A percentile compares a stretch with the other conserved stretches of the same genome.
These are phyloP conservation scores for Flammula alnicola DNA, from an alignment of 1,284 basidiomycete genomes.

Conservation along the genomic window DNA sequence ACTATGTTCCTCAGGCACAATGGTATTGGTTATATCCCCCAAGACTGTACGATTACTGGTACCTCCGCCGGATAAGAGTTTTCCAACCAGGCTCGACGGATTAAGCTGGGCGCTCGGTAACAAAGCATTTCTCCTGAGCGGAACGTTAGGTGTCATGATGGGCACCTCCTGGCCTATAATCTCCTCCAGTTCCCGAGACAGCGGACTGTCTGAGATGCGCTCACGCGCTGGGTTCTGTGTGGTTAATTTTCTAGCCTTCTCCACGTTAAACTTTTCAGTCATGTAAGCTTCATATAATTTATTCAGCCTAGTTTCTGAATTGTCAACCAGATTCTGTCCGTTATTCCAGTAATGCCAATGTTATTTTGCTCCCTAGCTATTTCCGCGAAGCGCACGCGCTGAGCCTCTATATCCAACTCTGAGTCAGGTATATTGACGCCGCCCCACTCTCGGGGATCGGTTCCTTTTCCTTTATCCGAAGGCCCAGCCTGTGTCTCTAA, in stretches of 20 bases:
- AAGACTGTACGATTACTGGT: background rate
- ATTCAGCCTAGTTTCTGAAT: background rate
- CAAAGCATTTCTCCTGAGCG: background rate
- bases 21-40: background rate
- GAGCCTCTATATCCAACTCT: background rate
- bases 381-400: constrained; percentile 4
- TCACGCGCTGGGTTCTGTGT: background rate
- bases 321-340: background rate
- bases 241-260: constrained; percentile 1
- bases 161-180: constrained; percentile 1
- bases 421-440: background rate
- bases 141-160: background rate
- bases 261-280: background rate
- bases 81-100: constrained; percentile 11
- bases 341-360: background rate
- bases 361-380: background rate
- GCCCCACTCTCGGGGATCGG: constrained; percentile 13
- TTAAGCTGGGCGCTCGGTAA: constrained; percentile 9
- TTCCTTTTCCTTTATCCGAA: constrained; percentile 10
- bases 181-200: constrained; percentile 11
- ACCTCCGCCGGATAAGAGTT: constrained; percentile 11
- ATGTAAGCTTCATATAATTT: background rate
- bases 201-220: constrained; percentile 6
- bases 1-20: background rate
- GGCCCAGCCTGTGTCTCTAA: background rate